A percentile compares a stretch with the other conserved stretches of the same genome.
Conservation (phyloP, 2,329 filamentous ascomycete species). For the Penicillium sp. region DNA sequence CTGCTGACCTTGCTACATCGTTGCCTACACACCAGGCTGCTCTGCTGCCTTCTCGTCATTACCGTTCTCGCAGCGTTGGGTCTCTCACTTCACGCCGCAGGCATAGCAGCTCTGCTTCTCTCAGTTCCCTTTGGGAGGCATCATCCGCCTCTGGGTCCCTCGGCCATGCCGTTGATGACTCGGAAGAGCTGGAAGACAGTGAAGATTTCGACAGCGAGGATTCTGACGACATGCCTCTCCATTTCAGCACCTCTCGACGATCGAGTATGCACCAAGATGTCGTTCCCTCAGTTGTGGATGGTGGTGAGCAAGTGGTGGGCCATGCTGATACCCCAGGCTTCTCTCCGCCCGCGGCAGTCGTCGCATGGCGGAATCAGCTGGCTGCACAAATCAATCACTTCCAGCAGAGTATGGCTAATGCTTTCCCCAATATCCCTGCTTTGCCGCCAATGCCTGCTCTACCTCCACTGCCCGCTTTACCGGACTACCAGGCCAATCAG, state of each 20-base stretch:
- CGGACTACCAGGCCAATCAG: slow-evolving; percentile 72
- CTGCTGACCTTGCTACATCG: slow-evolving; percentile 70
- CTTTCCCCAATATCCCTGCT: slow-evolving; percentile 62
- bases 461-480: slow-evolving; percentile 57
- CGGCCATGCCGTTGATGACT: slow-evolving; percentile 45
- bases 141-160: slow-evolving; percentile 48
- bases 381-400: slow-evolving; percentile 73
- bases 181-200: slow-evolving; percentile 32
- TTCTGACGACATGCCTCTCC: slow-evolving; percentile 20
- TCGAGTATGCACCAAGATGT: slow-evolving; percentile 39
- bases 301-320: slow-evolving; percentile 27
- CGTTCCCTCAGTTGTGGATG: slow-evolving; percentile 22
- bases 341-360: slow-evolving; percentile 62
- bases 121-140: slow-evolving; percentile 67
- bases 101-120: slow-evolving; percentile 64
- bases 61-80: slow-evolving; percentile 65
- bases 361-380: slow-evolving; percentile 72
- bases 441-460: slow-evolving; percentile 60
- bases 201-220: slow-evolving; percentile 27
- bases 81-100: slow-evolving; percentile 56
- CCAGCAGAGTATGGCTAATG: slow-evolving; percentile 68
- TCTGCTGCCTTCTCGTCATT: slow-evolving; percentile 61
- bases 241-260: slow-evolving; percentile 34
- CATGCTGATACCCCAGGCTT: slow-evolving; percentile 34
- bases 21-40: slow-evolving; percentile 64